Percentiles rank a stretch among this genome's conserved stretches.
phyloP scores from a whole-genome alignment of 306 rosid species.

The Comarum palustre region DNA sequence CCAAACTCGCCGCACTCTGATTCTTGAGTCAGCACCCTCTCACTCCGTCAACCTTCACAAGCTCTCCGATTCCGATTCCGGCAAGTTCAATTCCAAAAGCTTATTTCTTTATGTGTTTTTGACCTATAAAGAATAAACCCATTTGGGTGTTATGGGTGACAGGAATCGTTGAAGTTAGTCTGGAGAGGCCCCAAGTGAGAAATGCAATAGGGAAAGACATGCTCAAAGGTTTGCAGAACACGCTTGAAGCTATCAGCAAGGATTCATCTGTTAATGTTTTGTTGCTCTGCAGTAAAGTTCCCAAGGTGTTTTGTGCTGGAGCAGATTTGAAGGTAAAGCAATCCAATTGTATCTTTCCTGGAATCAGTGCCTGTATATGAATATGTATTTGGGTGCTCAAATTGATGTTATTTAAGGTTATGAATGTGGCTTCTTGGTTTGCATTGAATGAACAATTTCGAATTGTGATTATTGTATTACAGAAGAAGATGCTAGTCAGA shows the following conservation, averaged over 20 bases:
- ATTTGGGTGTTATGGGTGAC: conserved; percentile 9
- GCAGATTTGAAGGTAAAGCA: conserved; percentile 54
- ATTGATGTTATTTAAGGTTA: neutral
- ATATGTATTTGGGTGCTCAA: neutral
- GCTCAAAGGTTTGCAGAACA: conserved; percentile 49
- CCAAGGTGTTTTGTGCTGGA: conserved; percentile 66
- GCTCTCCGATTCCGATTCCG: conserved; percentile 62
- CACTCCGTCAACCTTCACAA: conserved; percentile 53
- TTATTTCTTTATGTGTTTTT: neutral
- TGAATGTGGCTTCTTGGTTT: neutral
- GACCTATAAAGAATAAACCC: neutral
- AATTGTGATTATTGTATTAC: neutral
- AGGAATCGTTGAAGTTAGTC: conserved; percentile 71
- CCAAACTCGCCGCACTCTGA: conserved; percentile 49
- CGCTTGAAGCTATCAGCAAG: conserved; percentile 50
- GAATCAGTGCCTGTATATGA: neutral
- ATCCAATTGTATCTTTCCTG: neutral
- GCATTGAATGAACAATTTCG: neutral
- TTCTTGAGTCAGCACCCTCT: conserved; percentile 51
- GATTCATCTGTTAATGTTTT: conserved; percentile 59
- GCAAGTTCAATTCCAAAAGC: conserved; percentile 25
- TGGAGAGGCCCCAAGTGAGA: conserved; percentile 64
- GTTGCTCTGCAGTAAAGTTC: conserved; percentile 67
- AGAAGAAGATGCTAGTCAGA: neutral
- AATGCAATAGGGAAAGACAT: conserved; percentile 84